Percentiles rank a stretch among this genome's conserved stretches.
These are phyloP conservation scores for Aegilops umbellulata DNA, from an alignment of 176 grass and related monocot species.

Conservation along the genomic window DNA sequence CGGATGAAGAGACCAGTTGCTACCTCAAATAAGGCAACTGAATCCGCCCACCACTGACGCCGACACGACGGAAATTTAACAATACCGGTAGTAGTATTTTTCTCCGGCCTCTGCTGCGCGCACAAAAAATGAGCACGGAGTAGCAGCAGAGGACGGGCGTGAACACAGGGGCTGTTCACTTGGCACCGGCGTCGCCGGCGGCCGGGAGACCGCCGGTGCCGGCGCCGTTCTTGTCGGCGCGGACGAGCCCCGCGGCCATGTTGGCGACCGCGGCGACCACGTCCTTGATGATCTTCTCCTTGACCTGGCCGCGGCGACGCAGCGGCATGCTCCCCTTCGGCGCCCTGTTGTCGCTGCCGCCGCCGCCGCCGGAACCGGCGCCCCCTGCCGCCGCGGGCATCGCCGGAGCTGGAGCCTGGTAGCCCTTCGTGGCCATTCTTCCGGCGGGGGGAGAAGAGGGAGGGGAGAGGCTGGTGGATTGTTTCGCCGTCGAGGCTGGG, in stretches of 20 bases:
- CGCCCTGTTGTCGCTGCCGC: not conserved
- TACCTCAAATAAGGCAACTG: constrained; percentile 35
- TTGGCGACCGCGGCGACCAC: constrained; percentile 1
- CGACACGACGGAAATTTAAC: too few species aligned
- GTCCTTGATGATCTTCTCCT: constrained; percentile 52
- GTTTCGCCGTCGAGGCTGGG: not conserved
- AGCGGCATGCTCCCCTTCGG: not conserved
- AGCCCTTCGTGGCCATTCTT: constrained; percentile 29
- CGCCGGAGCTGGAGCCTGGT: constrained; percentile 25
- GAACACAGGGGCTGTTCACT: not conserved
- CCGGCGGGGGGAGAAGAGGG: not conserved
- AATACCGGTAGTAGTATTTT: not conserved
- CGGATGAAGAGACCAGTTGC: not conserved
- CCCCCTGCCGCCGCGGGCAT: not conserved
- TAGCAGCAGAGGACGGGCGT: constrained; percentile 33
- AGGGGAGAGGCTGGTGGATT: not conserved
- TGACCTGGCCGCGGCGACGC: constrained; percentile 58
- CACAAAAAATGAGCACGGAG: constrained; percentile 35
- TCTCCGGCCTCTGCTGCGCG: constrained; percentile 9
- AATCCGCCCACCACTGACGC: not conserved
- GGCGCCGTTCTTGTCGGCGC: not conserved
- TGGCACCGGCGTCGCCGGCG: not conserved
- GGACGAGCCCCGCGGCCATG: not conserved
- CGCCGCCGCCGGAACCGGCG: not conserved
- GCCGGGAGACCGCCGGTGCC: not conserved